Evolutionary conservation across 805 yeast species (phyloP).

Genomic region (Starmera quercuum): DNA sequence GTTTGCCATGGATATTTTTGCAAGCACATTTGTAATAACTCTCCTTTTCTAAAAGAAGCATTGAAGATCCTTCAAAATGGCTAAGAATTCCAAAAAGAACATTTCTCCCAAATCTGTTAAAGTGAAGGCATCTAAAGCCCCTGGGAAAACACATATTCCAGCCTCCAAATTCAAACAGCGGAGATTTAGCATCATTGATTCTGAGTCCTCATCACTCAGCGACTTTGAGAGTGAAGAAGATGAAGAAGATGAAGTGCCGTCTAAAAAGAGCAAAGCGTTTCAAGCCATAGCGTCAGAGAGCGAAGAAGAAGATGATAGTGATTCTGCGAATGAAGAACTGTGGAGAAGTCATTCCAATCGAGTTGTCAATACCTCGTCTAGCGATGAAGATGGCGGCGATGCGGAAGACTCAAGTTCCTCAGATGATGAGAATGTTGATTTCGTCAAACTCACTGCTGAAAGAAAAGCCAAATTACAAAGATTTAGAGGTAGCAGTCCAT

Average conservation of each 20-base stretch:
- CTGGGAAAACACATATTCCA: slow-evolving; percentile 20
- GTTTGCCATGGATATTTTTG: too few species aligned
- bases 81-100: slow-evolving; percentile 23
- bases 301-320: slow-evolving; percentile 17
- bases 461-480: slow-evolving; percentile 42
- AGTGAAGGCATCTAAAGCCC: slow-evolving; percentile 20
- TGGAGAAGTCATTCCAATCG: slow-evolving; percentile 19
- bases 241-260: slow-evolving; percentile 9
- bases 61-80: slow-evolving; percentile 12
- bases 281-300: slow-evolving; percentile 27
- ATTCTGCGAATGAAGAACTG: slow-evolving; percentile 17
- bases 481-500: slow-evolving; percentile 25
- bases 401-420: slow-evolving; percentile 40
- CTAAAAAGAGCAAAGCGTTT: slow-evolving; percentile 17
- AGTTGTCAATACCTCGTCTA: slow-evolving; percentile 25
- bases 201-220: slow-evolving; percentile 33
- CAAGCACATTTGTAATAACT: too few species aligned
- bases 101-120: slow-evolving; percentile 18
- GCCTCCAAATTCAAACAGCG: slow-evolving; percentile 23
- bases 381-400: slow-evolving; percentile 26
- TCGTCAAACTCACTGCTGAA: slow-evolving; percentile 64
- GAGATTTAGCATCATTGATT: slow-evolving; percentile 35
- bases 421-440: slow-evolving; percentile 64
- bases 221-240: slow-evolving; percentile 28
- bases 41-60: not conserved